Conservation (phyloP, 2,329 filamentous ascomycete species). For the Emydomyces testavorans region DNA sequence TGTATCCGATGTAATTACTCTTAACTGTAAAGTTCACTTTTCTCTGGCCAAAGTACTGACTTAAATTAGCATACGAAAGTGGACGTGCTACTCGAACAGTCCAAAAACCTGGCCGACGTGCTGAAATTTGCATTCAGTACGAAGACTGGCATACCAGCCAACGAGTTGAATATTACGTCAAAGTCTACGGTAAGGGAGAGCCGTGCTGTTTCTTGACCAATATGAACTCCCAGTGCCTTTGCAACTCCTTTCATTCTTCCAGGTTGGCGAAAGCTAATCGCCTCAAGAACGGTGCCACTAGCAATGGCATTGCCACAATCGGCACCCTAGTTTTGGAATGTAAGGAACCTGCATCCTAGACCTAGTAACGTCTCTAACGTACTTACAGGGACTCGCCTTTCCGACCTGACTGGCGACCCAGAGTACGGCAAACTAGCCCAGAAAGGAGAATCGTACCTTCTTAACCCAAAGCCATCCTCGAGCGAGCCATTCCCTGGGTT, state of each 20-base stretch:
- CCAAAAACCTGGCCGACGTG: slow-evolving; percentile 56
- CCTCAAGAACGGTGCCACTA: slow-evolving; percentile 37
- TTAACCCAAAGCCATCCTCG: slow-evolving; percentile 51
- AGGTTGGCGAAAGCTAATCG: neutral
- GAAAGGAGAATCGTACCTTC: slow-evolving; percentile 56
- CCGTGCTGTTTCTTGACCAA: no score
- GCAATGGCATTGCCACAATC: slow-evolving; percentile 63
- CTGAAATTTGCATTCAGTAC: slow-evolving; percentile 71
- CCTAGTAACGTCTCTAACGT: neutral
- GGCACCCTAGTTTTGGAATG: slow-evolving; percentile 72
- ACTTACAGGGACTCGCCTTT: slow-evolving; percentile 42
- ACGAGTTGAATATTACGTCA: slow-evolving; percentile 51
- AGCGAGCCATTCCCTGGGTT: slow-evolving; percentile 67
- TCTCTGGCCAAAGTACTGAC: neutral
- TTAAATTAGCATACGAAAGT: slow-evolving; percentile 13
- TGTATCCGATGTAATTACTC: slow-evolving; percentile 31
- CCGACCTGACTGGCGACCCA: slow-evolving; percentile 58
- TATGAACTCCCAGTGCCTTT: neutral
- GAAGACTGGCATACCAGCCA: slow-evolving; percentile 60
- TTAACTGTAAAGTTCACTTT: neutral
- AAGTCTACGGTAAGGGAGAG: slow-evolving; percentile 29
- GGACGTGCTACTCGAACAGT: slow-evolving; percentile 50
- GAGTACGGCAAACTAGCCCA: slow-evolving; percentile 57
- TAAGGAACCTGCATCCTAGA: slow-evolving; percentile 2
- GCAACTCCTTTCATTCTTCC: no score